These are phyloP conservation scores for Penicillium hesseltinei DNA, from an alignment of 2,329 filamentous ascomycete genomes.

Conservation along the genomic window DNA sequence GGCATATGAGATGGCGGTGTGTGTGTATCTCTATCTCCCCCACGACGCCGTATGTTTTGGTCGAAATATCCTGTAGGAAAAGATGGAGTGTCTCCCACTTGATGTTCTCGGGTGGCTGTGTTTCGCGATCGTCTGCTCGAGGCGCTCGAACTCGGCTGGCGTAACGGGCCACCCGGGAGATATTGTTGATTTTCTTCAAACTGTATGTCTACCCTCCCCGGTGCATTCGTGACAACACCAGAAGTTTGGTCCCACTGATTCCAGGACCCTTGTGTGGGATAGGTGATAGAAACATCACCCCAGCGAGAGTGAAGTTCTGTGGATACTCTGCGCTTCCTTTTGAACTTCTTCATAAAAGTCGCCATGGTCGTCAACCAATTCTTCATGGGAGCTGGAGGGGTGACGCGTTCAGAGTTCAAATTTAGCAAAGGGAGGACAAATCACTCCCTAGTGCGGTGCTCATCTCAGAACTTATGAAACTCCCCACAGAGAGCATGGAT, in stretches of 20 bases:
- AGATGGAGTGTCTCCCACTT: background rate
- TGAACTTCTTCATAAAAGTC: conserved; percentile 32
- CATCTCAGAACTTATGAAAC: conserved; percentile 19
- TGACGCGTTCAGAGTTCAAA: background rate
- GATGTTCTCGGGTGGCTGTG: background rate
- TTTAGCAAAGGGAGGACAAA: conserved; percentile 16
- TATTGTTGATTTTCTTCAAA: conserved; percentile 16
- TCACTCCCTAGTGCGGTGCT: conserved; percentile 15
- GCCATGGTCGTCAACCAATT: conserved; percentile 30
- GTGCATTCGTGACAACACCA: conserved; percentile 13
- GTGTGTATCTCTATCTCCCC: conserved; percentile 7
- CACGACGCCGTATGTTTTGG: conserved; percentile 27
- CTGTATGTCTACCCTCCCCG: conserved; percentile 2
- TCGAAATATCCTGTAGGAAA: conserved; percentile 35
- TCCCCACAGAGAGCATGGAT: conserved; percentile 10
- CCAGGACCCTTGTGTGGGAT: conserved; percentile 44
- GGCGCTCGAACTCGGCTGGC: background rate
- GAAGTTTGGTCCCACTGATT: conserved; percentile 37
- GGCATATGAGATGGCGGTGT: background rate
- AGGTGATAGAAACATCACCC: conserved; percentile 42
- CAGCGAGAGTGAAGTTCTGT: conserved; percentile 41
- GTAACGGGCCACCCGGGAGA: conserved; percentile 7
- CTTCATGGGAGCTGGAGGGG: conserved; percentile 20
- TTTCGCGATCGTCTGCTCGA: conserved; percentile 2
- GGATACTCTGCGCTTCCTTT: conserved; percentile 36